Evolutionary conservation across 139 green algal species (phyloP), one percentile per base, ranked within the genome.

Genomic region (Chlamydomonas urium): DNA sequence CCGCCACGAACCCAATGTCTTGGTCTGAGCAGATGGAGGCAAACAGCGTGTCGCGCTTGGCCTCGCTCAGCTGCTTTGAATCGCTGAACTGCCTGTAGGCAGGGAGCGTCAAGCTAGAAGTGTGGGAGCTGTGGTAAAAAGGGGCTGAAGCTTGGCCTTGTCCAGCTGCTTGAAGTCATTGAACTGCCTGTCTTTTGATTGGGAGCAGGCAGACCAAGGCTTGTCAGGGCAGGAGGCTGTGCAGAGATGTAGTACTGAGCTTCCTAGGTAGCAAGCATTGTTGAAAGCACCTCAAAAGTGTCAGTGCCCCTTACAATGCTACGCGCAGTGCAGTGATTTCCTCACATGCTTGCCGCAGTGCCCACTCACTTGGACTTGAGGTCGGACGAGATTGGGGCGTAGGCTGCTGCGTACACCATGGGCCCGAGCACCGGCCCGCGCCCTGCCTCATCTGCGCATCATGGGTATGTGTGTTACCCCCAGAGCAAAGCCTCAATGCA

Each of bases 91-190:
- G 21, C 60, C 60, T 67, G 60, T 8, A 88, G 84, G 32, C 50
- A 14, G 17, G 6, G 14, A 42, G 32, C 59, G 42, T 38, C 5
- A 19, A 63, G 59, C 59, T 14, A 23, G 4, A 19, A 31, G 38
- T n/a, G 23, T 5, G 14, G 33, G 33, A 23, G 59, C 24, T 48
- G 75, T 63, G 0, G 58, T 61, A 62, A 90, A 97, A 21, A 97
- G 75, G 14, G 31, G 2, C 2, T 91, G 81, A 0, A 92, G 76
- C 63, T 86, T 76, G 3, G 83, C 78, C 36, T 93, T 88, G 14
- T 60, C 92, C 34, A 97, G 81, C 24, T 78, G 85, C 70, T 97
- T 97, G 50, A 83, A 93, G 80, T 97, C 92, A 21, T 36, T 47
- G 58, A 23, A 63, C 33, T 67, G 21, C 60, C 60, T 67, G 60